Evolutionary conservation across 352 stramenopile genomes (phyloP).

Genomic region (Aphanomyces stellatus): DNA sequence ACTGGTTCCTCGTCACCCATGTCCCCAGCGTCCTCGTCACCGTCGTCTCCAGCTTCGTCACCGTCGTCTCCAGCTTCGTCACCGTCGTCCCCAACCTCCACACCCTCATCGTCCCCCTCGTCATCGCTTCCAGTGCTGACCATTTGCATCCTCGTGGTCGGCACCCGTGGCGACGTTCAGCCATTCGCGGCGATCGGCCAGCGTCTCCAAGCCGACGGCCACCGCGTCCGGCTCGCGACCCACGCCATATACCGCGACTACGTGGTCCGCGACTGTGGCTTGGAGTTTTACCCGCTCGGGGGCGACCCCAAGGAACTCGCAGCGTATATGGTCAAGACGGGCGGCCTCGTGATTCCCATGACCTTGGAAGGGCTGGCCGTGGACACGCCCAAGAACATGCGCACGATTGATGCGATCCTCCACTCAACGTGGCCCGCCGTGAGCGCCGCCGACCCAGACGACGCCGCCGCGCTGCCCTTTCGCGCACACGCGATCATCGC

Average conservation of each 20-base stretch:
- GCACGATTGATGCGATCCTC: conserved; percentile 88
- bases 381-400: conserved; percentile 77
- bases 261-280: conserved; percentile 39
- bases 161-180: conserved; percentile 79
- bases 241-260: conserved; percentile 83
- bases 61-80: too few relatives aligned
- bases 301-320: conserved; percentile 67
- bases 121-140: too few relatives aligned
- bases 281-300: conserved; percentile 75
- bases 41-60: too few relatives aligned
- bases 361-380: conserved; percentile 46
- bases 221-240: conserved; percentile 87
- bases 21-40: too few relatives aligned
- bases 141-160: conserved; percentile 88
- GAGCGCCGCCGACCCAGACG: conserved; percentile 66
- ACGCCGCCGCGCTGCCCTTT: conserved; percentile 46
- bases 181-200: conserved; percentile 82
- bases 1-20: too few relatives aligned
- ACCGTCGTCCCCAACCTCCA: too few relatives aligned
- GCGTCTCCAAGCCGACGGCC: conserved; percentile 68
- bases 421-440: conserved; percentile 84
- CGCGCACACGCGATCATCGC: conserved; percentile 89
- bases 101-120: too few relatives aligned
- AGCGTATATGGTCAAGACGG: conserved; percentile 90
- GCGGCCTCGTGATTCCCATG: conserved; percentile 59